Base-by-base conservation (phyloP, 371 early-diverging fungal genomes). In the Capniomyces stellatus region DNA sequence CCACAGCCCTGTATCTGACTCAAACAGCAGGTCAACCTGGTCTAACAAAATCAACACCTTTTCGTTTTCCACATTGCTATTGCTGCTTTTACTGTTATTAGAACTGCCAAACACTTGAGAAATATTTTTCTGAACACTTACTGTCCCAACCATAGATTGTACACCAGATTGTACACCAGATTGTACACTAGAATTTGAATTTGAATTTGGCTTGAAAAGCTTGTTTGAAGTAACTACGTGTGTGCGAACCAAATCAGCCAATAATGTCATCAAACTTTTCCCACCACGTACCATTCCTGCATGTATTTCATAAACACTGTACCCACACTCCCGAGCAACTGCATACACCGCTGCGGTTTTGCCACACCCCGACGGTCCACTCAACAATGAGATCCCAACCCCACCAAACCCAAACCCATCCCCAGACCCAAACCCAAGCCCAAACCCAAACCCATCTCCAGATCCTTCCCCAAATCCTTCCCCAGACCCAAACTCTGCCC, bases 1-100 rank as follows among this genome's bases (percentile, higher is more conserved):
- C 87, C 88, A 87, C 46, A 89, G 81, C 0, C 83, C 83, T 48
- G 78, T 78, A 59, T 90, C 91, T 31, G 82, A 77, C 27, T 87
- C 86, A 70, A 79, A 87, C 2, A 89, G 54, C 3, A 86, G 58
- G 60, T 90, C 89, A 1, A 81, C 83, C 27, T 89, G 85, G 57
- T 90, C 91, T 24, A 90, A 63, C 13, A 90, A 62, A 23, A 90
- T 76, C 30, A 89, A 62, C 48, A 78, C 72, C 54, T 82, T 79
- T 43, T 63, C 63, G 54, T 66, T 60, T 4, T 47, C 13, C 8
- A 47, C n/a, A n/a, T n/a, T n/a, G n/a, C n/a, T n/a, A n/a, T n/a
- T n/a, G n/a, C n/a, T n/a, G n/a, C n/a, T n/a, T n/a, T n/a, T n/a
- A n/a, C n/a, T n/a, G n/a, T n/a, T n/a, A n/a, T n/a, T n/a, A n/a